These are phyloP conservation scores for Neofusicoccum sp. DNA, from an alignment of 2,329 filamentous ascomycete genomes.

Conservation along the genomic window DNA sequence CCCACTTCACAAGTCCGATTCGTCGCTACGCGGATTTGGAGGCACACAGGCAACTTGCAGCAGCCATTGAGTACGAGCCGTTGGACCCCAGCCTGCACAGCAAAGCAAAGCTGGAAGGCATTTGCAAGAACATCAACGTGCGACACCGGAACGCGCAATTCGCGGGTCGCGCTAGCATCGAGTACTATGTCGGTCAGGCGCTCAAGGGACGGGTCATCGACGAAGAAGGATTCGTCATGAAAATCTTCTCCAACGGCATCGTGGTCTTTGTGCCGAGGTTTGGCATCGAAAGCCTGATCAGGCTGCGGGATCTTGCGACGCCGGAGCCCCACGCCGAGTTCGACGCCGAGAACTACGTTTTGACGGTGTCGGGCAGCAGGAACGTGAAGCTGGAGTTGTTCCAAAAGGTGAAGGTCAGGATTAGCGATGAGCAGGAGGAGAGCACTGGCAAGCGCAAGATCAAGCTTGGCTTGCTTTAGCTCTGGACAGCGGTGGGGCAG, in stretches of 20 bases:
- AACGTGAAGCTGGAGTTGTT: slow-evolving; percentile 76
- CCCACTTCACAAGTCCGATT: slow-evolving; percentile 97
- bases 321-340: slow-evolving; percentile 77
- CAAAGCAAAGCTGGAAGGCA: slow-evolving; percentile 81
- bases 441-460: slow-evolving; percentile 93
- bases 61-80: slow-evolving; percentile 89
- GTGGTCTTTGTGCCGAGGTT: slow-evolving; percentile 96
- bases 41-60: slow-evolving; percentile 90
- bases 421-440: slow-evolving; percentile 92
- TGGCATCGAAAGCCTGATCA: slow-evolving; percentile 90
- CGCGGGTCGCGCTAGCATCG: slow-evolving; percentile 89
- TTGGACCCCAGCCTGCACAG: slow-evolving; percentile 81
- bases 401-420: slow-evolving; percentile 84
- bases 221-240: slow-evolving; percentile 95
- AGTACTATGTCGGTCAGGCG: slow-evolving; percentile 97
- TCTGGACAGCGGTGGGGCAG: neutral
- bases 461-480: slow-evolving; percentile 62
- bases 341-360: slow-evolving; percentile 81
- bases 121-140: slow-evolving; percentile 98
- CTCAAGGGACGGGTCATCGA: slow-evolving; percentile 75
- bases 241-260: slow-evolving; percentile 95
- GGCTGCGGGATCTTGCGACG: slow-evolving; percentile 78
- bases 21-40: slow-evolving; percentile 96
- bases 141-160: slow-evolving; percentile 96
- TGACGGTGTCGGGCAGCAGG: slow-evolving; percentile 63